These are phyloP conservation scores for Schizosaccharomyces japonicus DNA, from an alignment of 805 yeast genomes.

Conservation along the genomic window DNA sequence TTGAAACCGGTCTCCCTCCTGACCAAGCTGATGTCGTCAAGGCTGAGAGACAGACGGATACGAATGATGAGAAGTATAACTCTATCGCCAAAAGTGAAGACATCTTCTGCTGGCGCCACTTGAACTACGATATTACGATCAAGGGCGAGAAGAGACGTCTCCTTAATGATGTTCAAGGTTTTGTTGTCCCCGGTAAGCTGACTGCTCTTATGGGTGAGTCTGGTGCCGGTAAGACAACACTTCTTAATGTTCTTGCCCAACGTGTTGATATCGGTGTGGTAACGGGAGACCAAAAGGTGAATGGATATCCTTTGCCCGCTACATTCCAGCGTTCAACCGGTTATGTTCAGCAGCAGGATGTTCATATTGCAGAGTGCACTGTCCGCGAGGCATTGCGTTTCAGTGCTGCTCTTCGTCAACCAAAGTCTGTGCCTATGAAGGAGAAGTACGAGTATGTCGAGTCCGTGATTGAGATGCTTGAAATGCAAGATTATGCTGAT, in stretches of 20 bases:
- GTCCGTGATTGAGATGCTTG: conserved; percentile 38
- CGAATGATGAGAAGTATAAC: neutral
- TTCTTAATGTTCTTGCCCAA: conserved; percentile 47
- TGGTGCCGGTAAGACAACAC: conserved; percentile 70
- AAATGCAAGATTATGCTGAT: conserved; percentile 47
- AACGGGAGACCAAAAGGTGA: conserved; percentile 48
- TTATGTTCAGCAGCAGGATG: conserved; percentile 60
- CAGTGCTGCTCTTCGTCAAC: conserved; percentile 52
- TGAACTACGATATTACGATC: conserved; percentile 31
- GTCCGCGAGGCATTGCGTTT: conserved; percentile 54
- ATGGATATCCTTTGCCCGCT: conserved; percentile 36
- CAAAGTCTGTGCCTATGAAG: conserved; percentile 26
- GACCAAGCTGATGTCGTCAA: neutral
- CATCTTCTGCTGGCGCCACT: conserved; percentile 38
- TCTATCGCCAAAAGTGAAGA: conserved; percentile 16
- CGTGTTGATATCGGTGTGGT: conserved; percentile 48
- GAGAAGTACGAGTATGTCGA: conserved; percentile 51
- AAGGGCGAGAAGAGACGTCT: conserved; percentile 17
- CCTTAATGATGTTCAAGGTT: conserved; percentile 35
- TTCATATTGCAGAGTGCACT: conserved; percentile 43
- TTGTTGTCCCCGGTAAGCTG: conserved; percentile 58
- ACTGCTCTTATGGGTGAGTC: conserved; percentile 72
- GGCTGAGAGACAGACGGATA: neutral
- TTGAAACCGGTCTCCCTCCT: conserved; percentile 17
- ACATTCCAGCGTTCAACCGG: conserved; percentile 61